phyloP scores from a whole-genome alignment of 441 rosid genomes.

The Macaranga tanarius region DNA sequence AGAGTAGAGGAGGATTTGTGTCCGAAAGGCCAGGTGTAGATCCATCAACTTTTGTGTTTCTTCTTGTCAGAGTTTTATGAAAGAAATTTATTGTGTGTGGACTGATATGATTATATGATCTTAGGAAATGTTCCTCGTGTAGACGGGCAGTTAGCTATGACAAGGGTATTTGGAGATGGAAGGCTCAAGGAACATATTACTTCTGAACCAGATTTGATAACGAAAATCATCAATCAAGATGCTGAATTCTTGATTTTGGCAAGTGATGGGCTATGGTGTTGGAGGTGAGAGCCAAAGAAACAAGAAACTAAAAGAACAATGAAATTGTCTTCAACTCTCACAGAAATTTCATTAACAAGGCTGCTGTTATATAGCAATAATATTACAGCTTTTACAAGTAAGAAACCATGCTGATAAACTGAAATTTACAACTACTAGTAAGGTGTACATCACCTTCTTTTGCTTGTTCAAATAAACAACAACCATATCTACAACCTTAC shows the following conservation, averaged over 20 bases:
- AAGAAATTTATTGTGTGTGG: too few relatives aligned
- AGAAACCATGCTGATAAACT: too few relatives aligned
- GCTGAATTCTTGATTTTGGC: slow-evolving; percentile 45
- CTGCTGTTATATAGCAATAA: too few relatives aligned
- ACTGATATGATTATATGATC: background rate
- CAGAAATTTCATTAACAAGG: too few relatives aligned
- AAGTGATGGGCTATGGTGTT: slow-evolving; percentile 55
- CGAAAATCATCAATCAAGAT: slow-evolving; percentile 16
- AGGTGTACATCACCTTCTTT: too few relatives aligned
- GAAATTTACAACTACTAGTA: too few relatives aligned
- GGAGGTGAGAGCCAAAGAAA: too few relatives aligned
- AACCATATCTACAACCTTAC: too few relatives aligned
- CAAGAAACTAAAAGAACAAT: too few relatives aligned
- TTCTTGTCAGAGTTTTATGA: background rate
- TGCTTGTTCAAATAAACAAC: too few relatives aligned
- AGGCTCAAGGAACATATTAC: slow-evolving; percentile 45
- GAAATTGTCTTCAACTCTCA: too few relatives aligned
- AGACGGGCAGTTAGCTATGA: slow-evolving; percentile 48
- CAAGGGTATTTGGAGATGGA: slow-evolving; percentile 56
- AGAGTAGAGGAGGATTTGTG: slow-evolving; percentile 39
- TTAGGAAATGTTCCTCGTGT: slow-evolving; percentile 45
- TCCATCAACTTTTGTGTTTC: background rate
- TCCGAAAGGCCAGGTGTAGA: slow-evolving; percentile 21
- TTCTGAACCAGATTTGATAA: slow-evolving; percentile 36
- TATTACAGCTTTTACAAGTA: too few relatives aligned